Percentiles rank a stretch among this genome's conserved stretches.
phyloP scores from a whole-genome alignment of 2,329 filamentous ascomycete species.

The Macrophomina phaseolina region DNA sequence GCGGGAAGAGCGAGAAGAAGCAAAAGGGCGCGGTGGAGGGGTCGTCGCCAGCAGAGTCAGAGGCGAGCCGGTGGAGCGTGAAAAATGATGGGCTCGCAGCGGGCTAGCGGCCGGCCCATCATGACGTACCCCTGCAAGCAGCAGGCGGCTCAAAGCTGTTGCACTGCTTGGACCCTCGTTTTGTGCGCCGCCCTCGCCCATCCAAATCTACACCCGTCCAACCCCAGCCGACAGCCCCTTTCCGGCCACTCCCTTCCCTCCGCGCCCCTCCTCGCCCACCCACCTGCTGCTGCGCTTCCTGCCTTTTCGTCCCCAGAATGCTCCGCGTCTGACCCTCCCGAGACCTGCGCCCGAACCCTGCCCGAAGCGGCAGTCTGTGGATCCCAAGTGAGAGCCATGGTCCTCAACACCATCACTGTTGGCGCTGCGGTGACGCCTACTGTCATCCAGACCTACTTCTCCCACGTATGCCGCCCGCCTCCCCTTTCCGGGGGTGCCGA shows the following conservation, averaged over 20 bases:
- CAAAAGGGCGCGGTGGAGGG: background rate
- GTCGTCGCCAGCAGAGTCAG: background rate
- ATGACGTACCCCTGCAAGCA: constrained; percentile 10
- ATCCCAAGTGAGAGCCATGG: constrained; percentile 49
- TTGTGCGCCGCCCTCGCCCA: constrained; percentile 9
- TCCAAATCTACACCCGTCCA: constrained; percentile 6
- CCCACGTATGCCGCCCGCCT: constrained; percentile 68
- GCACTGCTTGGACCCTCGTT: constrained; percentile 3
- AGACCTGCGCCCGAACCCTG: constrained; percentile 10
- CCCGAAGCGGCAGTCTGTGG: constrained; percentile 8
- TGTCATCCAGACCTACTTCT: constrained; percentile 83
- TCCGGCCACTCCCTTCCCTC: background rate
- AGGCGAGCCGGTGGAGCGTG: background rate
- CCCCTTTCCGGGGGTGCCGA: background rate
- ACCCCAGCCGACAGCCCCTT: background rate
- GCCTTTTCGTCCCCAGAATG: constrained; percentile 7
- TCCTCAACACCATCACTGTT: constrained; percentile 80
- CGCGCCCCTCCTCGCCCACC: background rate
- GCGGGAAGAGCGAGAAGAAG: background rate
- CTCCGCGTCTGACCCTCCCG: constrained; percentile 4
- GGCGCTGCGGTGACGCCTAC: constrained; percentile 85
- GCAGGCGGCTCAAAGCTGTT: background rate
- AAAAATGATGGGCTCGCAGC: constrained; percentile 18
- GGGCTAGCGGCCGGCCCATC: constrained; percentile 16
- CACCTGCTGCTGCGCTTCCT: background rate